phyloP scores from a whole-genome alignment of 306 rosid genomes.

The Cucumis hystrix region DNA sequence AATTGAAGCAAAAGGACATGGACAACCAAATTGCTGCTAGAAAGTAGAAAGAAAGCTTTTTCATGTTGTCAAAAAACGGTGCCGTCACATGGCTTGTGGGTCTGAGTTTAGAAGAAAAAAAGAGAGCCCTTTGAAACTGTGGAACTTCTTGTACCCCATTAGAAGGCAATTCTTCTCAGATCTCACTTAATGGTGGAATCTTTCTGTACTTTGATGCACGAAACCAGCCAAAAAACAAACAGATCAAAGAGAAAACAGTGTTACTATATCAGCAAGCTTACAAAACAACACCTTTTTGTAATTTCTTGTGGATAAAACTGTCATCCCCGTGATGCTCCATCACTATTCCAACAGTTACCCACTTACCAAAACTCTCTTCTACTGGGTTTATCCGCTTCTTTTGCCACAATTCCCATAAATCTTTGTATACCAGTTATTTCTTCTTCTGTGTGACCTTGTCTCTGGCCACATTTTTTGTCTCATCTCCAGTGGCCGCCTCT shows the following conservation, averaged over 20 bases:
- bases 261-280: neutral
- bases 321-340: neutral
- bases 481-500: neutral
- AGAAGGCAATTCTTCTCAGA: neutral
- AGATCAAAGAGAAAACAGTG: neutral
- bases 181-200: neutral
- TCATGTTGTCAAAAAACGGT: neutral
- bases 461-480: neutral
- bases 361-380: neutral
- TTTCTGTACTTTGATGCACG: neutral
- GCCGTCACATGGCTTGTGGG: neutral
- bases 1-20: neutral
- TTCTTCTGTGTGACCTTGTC: neutral
- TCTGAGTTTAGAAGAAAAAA: neutral
- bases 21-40: neutral
- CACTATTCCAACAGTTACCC: neutral
- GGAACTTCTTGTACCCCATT: neutral
- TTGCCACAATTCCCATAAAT: neutral
- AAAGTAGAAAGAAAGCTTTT: neutral
- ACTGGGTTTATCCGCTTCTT: neutral
- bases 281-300: neutral
- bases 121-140: neutral
- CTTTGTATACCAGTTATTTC: neutral
- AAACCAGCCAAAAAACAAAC: neutral
- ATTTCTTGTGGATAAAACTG: neutral